phyloP scores from a whole-genome alignment of 2,329 filamentous ascomycete genomes.

The Hypoxylon rubiginosum region DNA sequence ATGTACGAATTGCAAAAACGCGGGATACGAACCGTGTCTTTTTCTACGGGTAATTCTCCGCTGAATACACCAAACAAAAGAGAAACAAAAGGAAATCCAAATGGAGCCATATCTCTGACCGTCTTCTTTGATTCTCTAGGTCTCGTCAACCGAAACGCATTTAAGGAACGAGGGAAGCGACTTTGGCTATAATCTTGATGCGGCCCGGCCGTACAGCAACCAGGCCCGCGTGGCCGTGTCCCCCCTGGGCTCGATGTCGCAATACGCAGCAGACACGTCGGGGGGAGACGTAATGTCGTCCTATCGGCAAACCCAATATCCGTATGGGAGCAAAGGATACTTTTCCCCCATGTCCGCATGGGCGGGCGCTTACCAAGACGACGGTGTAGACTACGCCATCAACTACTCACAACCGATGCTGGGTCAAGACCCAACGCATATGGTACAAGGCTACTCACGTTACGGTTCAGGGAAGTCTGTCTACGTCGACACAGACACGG shows the following conservation, averaged over 20 bases:
- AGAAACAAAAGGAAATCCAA: background rate
- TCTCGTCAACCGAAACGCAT: conserved; percentile 56
- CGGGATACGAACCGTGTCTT: conserved; percentile 78
- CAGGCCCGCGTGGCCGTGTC: conserved; percentile 50
- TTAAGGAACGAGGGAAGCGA: conserved; percentile 51
- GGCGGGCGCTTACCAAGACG: conserved; percentile 54
- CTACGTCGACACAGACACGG: conserved; percentile 54
- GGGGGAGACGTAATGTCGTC: conserved; percentile 51
- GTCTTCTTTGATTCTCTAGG: conserved; percentile 47
- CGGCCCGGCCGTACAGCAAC: conserved; percentile 52
- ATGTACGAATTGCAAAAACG: conserved; percentile 86
- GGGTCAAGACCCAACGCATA: conserved; percentile 51
- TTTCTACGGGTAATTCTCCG: conserved; percentile 78
- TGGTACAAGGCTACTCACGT: conserved; percentile 52
- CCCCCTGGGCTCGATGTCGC: conserved; percentile 49
- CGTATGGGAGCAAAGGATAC: conserved; percentile 52
- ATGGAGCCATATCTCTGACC: conserved; percentile 32
- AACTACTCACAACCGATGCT: conserved; percentile 55
- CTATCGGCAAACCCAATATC: conserved; percentile 54
- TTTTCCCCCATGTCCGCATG: conserved; percentile 55
- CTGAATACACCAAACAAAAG: conserved; percentile 15
- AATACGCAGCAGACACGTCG: conserved; percentile 54
- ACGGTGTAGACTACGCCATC: conserved; percentile 55
- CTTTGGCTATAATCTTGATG: conserved; percentile 55
- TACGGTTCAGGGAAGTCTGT: conserved; percentile 49